phyloP scores from a whole-genome alignment of 176 grass and related monocot species.

The Oryza brachyantha region DNA sequence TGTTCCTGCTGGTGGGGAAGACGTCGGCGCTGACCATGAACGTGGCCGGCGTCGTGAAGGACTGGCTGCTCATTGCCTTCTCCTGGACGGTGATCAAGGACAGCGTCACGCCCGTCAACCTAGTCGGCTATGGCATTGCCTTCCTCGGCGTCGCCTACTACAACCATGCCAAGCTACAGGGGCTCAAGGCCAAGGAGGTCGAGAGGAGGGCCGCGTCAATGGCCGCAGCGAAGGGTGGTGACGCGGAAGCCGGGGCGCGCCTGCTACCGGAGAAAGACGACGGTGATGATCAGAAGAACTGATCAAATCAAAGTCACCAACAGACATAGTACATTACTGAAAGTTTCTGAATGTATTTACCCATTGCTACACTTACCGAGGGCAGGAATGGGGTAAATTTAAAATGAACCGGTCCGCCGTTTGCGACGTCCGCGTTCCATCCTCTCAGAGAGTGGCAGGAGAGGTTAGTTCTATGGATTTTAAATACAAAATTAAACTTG shows the following conservation, averaged over 20 bases:
- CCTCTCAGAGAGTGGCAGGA: no score
- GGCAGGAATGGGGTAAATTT: no score
- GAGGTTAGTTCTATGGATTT: no score
- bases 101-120: constrained; percentile 68
- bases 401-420: no score
- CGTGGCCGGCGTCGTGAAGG: constrained; percentile 83
- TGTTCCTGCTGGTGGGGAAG: constrained; percentile 86
- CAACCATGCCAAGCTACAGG: constrained; percentile 80
- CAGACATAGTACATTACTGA: not conserved
- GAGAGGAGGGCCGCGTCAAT: constrained; percentile 48
- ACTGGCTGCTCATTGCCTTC: constrained; percentile 92
- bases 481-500: no score
- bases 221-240: not conserved
- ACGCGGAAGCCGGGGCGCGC: constrained; percentile 40
- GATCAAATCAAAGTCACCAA: constrained; percentile 1
- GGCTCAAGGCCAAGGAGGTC: constrained; percentile 67
- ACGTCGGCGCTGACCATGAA: constrained; percentile 95
- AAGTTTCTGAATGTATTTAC: no score
- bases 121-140: constrained; percentile 71
- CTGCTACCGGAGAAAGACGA: constrained; percentile 40
- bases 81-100: constrained; percentile 89
- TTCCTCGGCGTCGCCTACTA: constrained; percentile 90
- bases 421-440: no score
- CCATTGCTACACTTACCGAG: no score
- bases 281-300: constrained; percentile 39